Evolutionary conservation across 148 eudicot species (phyloP), one percentile per base, ranked within the genome.

Genomic region (Cornus kousa): DNA sequence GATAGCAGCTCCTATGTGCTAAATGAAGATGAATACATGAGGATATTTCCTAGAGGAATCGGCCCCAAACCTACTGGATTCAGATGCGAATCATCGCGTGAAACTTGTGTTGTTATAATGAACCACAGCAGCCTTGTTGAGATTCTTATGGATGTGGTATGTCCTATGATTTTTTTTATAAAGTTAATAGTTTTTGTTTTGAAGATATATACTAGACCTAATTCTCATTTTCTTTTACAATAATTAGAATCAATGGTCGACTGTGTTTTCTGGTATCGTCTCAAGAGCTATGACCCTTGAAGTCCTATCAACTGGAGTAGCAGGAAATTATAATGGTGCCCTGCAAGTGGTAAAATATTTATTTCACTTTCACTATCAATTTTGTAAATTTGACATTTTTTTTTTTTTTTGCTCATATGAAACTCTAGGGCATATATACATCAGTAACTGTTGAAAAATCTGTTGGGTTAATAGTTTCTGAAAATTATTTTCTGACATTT

Each of bases 141-240:
- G 43, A 81, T 87, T 57, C 78, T 89, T 67, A 89, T 89, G 92
- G 85, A 89, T 73, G 85, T 81, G 86, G 92, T 89, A 81, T 9
- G 80, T 5, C 23, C 50, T 39, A 1, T n/a, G 28, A 28, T 28
- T 28, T 28, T 28, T 28, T 28, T 28, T 28, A 28, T 28, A 28
- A 28, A 28, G 28, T 28, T 28, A 28, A 28, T 28, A 28, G 5
- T 1, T 35, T 35, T 4, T 35, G 3, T 35, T 35, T 0, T 35
- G 37, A 35, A 35, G 37, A 35, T 35, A 43, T 43, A 43, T 43
- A 43, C 10, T 6, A 11, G 3, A 12, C 19, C 59, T 53, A 62
- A 62, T 69, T 64, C 70, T 20, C 13, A 46, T 23, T 12, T 14
- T 60, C 12, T 17, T 46, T 75, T 59, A 16, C 53, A 20, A 46